Percentiles rank a stretch among this genome's conserved stretches.
Conservation (phyloP, 208 protist genomes). For the Phytomonas sp. region DNA sequence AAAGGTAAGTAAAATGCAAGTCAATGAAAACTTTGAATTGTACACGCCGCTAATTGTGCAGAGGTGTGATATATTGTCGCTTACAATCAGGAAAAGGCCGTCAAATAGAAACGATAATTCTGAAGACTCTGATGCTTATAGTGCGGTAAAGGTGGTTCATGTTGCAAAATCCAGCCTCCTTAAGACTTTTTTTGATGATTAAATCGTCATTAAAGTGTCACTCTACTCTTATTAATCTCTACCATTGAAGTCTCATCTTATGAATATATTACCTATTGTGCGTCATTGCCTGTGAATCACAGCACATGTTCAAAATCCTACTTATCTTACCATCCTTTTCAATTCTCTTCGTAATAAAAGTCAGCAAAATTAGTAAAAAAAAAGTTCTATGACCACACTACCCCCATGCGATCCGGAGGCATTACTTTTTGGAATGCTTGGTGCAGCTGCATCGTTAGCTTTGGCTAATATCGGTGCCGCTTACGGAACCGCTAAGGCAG, state of each 20-base stretch:
- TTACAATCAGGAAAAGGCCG: constrained; percentile 7
- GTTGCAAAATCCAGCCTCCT: constrained; percentile 4
- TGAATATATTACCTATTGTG: not conserved
- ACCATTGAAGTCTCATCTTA: not conserved
- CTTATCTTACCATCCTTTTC: not conserved
- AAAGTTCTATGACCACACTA: not conserved
- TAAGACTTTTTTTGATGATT: not conserved
- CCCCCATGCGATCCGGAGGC: constrained; percentile 46
- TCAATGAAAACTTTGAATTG: constrained; percentile 21
- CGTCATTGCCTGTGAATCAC: not conserved
- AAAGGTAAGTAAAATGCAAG: constrained; percentile 24
- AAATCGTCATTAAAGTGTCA: not conserved
- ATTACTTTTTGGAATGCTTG: constrained; percentile 94
- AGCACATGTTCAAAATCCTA: not conserved
- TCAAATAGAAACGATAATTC: not conserved
- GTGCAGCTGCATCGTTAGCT: constrained; percentile 79
- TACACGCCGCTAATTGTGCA: constrained; percentile 28
- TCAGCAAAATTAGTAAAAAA: not conserved
- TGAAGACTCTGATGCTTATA: not conserved
- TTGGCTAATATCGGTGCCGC: constrained; percentile 94
- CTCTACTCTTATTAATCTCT: not conserved
- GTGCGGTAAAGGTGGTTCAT: not conserved
- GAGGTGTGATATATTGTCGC: constrained; percentile 17
- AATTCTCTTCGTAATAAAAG: not conserved
- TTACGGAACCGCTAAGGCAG: constrained; percentile 97